Base-by-base conservation (phyloP, 2,329 filamentous ascomycete species). In the Stagonosporopsis tanaceti region DNA sequence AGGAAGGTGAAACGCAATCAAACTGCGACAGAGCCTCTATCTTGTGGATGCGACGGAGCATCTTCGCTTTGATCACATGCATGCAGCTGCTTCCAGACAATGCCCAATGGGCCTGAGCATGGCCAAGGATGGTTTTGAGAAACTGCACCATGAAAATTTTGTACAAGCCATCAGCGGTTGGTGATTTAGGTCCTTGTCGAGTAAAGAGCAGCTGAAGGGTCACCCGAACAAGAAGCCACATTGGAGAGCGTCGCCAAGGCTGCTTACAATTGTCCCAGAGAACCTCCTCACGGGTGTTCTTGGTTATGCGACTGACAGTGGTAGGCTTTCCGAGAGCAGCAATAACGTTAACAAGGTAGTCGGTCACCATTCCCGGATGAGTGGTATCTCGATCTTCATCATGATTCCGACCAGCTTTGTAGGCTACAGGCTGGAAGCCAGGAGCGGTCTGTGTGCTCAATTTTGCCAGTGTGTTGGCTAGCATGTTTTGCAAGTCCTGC, bases 191-290 rank as follows among this genome's bases (percentile, higher is more conserved):
- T 69, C 44, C 2, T 63, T 57, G 74, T 77, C 67, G 63, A 7
- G 46, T 12, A 39, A 72, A 67, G 2, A 60, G 50, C 0, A 74
- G 67, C 48, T 87, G 84, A 2, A 86, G 58, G 0, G 77, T 67
- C 0, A 86, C 83, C 0, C 85, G 81, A 2, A 87, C 52, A 0
- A 87, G 72, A 0, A 88, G 73, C 84, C 84, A 88, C 0, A 82
- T 56, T 0, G 84, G 75, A 12, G 84, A 86, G 41, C 81, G 70
- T 11, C 79, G 73, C 85, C 84, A 87, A 0, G 81, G 82, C 1
- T 50, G 39, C 1, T 57, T 58, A 14, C 57, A 62, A 1, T 77
- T 44, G 0, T 61, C 53, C 78, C 80, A 86, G 9, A 83, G 53
- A 1, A 86, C 78, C 14, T 87, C 84, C 37, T 87, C 84, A 2